Base-by-base conservation (phyloP, 352 stramenopile genomes). In the Blastocystis sp. region DNA sequence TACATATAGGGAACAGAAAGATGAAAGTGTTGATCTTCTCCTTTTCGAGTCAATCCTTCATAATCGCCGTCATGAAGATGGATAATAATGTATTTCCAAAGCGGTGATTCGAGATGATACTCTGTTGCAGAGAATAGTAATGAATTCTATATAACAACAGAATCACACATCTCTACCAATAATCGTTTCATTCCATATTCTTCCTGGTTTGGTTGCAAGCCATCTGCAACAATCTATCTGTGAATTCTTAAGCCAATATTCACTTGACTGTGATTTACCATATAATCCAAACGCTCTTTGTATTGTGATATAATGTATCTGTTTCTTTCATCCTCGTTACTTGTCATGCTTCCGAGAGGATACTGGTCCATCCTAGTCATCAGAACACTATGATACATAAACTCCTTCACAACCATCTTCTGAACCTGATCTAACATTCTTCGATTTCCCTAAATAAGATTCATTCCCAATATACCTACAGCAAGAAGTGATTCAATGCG, bases 1-100 rank as follows among this genome's bases (percentile, higher is more conserved):
- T 67, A 83, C 46, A 83, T 51, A 21, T 83, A 83, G 16, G 71
- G 71, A 65, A 83, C 46, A 46, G 63, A 83, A n/a, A 83, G 54
- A 54, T 83, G 71, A 43, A 52, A 83, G 19, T 43, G 46, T 32
- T 54, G 21, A 27, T 83, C 71, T 16, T 27, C 24, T 52, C 71
- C 71, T 11, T 43, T 16, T 52, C 29, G 2, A 29, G 21, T 66
- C 2, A 83, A 19, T 27, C 21, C 49, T 56, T 83, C 21, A 27
- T 67, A 83, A 21, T 65, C 71, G n/a, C 71, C 71, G 29, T 83
- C 39, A 42, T 83, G 71, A 14, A 83, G 19, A 29, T 83, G 71
- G 29, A 83, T 27, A 32, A 66, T 37, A 12, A 83, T 32, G 16
- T 67, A 66, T 49, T 83, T 32, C 71, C 71, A 83, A 7, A 83